Evolutionary conservation across 176 grass and related monocot species (phyloP).

Genomic region (Phragmites australis): DNA sequence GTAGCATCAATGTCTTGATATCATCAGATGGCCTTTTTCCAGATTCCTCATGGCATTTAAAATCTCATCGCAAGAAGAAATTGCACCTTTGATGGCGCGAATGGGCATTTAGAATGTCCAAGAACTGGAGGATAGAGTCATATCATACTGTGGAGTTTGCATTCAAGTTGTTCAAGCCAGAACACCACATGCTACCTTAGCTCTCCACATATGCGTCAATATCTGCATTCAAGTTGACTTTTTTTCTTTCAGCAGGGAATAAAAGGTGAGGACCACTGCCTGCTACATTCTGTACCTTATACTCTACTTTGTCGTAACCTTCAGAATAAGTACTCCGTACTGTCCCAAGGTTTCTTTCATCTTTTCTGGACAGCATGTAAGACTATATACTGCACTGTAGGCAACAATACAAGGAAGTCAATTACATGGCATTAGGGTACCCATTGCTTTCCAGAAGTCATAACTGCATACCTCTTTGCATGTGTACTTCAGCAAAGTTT

Average conservation of each 20-base stretch:
- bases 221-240: too few species aligned
- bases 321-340: conserved; percentile 37
- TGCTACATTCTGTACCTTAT: conserved; percentile 31
- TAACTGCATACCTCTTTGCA: conserved; percentile 13
- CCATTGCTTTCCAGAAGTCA: not conserved
- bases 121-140: conserved; percentile 2
- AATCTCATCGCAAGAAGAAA: conserved; percentile 17
- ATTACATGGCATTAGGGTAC: not conserved
- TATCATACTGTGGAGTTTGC: not conserved
- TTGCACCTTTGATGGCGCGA: conserved; percentile 12
- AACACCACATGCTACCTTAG: conserved; percentile 23
- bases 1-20: conserved; percentile 23
- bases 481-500: conserved; percentile 25
- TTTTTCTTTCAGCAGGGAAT: conserved; percentile 29
- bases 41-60: conserved; percentile 26
- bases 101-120: conserved; percentile 1
- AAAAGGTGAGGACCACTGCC: conserved; percentile 30
- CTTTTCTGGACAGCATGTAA: not conserved
- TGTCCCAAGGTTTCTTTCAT: not conserved
- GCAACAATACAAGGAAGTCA: conserved; percentile 7
- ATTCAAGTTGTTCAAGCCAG: conserved; percentile 7
- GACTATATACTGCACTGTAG: conserved; percentile 15
- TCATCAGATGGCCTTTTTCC: conserved; percentile 37
- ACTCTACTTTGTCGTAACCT: conserved; percentile 5
- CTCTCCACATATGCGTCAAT: conserved; percentile 32